Conservation (phyloP, 805 yeast species). For the Lipomyces anomalus region DNA sequence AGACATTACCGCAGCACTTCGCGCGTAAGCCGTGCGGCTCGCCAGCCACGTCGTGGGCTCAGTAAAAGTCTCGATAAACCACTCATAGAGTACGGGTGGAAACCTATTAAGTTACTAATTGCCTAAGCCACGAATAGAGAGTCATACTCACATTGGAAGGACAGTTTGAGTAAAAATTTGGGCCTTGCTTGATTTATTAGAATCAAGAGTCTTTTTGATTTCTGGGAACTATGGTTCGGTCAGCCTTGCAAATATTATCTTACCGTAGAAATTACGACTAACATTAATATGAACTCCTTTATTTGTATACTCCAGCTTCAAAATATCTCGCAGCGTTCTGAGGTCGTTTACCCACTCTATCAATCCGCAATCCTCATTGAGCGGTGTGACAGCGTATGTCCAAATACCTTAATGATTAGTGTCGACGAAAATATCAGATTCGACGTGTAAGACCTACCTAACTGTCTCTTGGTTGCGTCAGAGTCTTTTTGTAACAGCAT, state of each 20-base stretch:
- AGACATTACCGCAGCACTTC: slow-evolving; percentile 93
- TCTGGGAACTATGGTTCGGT: too few relatives aligned
- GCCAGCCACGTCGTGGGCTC: slow-evolving; percentile 85
- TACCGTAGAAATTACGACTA: too few relatives aligned
- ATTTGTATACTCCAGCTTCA: slow-evolving; percentile 41
- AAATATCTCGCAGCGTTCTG: slow-evolving; percentile 60
- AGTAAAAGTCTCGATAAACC: slow-evolving; percentile 86
- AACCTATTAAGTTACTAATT: slow-evolving; percentile 26
- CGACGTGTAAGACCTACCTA: slow-evolving; percentile 31
- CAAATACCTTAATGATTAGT: slow-evolving; percentile 41
- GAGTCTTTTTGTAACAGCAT: slow-evolving; percentile 58
- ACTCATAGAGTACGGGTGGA: slow-evolving; percentile 71
- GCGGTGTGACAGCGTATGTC: slow-evolving; percentile 82
- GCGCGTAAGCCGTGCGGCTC: slow-evolving; percentile 65
- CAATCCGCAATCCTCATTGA: slow-evolving; percentile 80
- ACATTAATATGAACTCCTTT: slow-evolving; percentile 33
- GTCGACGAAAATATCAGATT: background rate
- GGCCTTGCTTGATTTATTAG: too few relatives aligned
- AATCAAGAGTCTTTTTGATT: too few relatives aligned
- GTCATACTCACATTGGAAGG: slow-evolving; percentile 12
- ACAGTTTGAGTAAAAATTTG: slow-evolving; percentile 10
- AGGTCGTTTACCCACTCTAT: slow-evolving; percentile 85
- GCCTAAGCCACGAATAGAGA: background rate
- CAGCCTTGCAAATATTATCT: too few relatives aligned
- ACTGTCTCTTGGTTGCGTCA: slow-evolving; percentile 66